Conservation (phyloP, 75 land plant genomes). For the Pinus albicaulis region DNA sequence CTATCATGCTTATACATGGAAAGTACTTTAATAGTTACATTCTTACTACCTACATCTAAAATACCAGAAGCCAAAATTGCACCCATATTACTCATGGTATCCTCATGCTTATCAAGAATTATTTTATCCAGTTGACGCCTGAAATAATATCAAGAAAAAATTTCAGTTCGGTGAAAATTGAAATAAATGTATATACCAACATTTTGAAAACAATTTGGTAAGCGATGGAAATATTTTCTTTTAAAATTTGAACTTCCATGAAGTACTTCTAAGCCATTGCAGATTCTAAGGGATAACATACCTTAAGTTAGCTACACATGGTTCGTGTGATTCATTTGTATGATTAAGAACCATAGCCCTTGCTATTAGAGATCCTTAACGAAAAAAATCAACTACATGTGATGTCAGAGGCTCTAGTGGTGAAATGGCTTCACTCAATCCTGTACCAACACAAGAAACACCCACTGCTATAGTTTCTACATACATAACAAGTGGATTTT, state of each 20-base stretch:
- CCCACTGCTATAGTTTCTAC: conserved; percentile 57
- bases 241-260: neutral
- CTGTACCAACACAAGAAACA: conserved; percentile 55
- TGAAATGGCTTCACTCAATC: conserved; percentile 45
- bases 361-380: conserved; percentile 51
- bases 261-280: neutral
- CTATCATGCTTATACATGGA: conserved; percentile 49
- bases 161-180: neutral
- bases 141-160: neutral
- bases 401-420: conserved; percentile 49
- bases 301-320: conserved; percentile 40
- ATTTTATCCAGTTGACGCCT: conserved; percentile 56
- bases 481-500: conserved; percentile 51
- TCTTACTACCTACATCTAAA: conserved; percentile 47
- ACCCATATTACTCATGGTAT: conserved; percentile 67
- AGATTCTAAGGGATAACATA: neutral
- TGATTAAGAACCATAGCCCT: conserved; percentile 57
- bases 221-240: neutral
- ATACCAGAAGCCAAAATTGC: conserved; percentile 50
- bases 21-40: conserved; percentile 45
- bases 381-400: conserved; percentile 54
- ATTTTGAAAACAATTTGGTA: neutral
- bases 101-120: conserved; percentile 52
- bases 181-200: neutral
- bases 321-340: conserved; percentile 45